Evolutionary conservation across 208 protist species (phyloP).

Genomic region (Leishmania amazonensis): DNA sequence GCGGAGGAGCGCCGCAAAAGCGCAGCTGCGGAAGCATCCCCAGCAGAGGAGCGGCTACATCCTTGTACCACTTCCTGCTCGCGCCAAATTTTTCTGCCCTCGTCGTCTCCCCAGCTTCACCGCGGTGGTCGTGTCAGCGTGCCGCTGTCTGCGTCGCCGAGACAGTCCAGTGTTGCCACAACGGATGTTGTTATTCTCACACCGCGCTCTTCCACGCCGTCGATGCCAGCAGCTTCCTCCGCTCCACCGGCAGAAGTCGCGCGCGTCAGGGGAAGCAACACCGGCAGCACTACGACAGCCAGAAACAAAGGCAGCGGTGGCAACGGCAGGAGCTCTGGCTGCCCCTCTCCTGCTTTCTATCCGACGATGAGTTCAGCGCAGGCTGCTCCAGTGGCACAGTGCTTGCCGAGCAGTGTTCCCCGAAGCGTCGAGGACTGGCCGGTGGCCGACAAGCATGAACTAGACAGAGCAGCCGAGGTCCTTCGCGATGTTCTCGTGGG

Average conservation of each 20-base stretch:
- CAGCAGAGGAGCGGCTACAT: background rate
- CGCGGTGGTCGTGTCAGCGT: background rate
- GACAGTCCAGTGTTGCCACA: background rate
- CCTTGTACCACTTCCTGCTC: background rate
- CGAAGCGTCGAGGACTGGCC: background rate
- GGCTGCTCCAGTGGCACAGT: background rate
- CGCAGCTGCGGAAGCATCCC: background rate
- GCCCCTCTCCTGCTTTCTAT: background rate
- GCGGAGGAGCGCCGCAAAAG: background rate
- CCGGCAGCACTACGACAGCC: background rate
- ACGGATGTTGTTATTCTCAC: background rate
- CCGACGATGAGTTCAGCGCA: background rate
- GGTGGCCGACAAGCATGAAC: background rate
- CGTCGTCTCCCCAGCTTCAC: background rate
- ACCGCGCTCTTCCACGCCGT: background rate
- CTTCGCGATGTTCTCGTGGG: slow-evolving; percentile 10
- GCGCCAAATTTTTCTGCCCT: background rate
- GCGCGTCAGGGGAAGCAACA: background rate
- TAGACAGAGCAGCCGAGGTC: slow-evolving; percentile 7
- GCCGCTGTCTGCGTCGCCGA: background rate
- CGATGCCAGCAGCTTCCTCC: background rate
- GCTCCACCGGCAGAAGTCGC: background rate
- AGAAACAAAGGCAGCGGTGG: background rate
- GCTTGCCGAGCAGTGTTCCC: background rate
- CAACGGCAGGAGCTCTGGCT: background rate